These are phyloP conservation scores for Penicillium cataractarum DNA, from an alignment of 495 filamentous ascomycete species.

Conservation along the genomic window DNA sequence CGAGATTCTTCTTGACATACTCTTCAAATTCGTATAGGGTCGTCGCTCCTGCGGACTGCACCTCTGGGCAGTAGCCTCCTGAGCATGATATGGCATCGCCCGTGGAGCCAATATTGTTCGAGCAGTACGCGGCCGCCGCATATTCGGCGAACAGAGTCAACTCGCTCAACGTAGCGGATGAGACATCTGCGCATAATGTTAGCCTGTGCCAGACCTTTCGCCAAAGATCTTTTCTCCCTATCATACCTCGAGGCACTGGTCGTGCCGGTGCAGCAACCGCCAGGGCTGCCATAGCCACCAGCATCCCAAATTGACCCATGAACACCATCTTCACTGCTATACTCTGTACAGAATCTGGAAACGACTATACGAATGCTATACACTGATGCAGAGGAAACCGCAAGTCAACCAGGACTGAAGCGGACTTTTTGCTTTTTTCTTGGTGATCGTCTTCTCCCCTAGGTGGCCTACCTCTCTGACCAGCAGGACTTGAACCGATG, in stretches of 20 bases:
- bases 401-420: slow-evolving; percentile 4
- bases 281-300: slow-evolving; percentile 27
- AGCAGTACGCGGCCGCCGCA: slow-evolving; percentile 71
- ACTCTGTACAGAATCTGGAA: background rate
- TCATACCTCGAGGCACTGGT: slow-evolving; percentile 33
- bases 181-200: slow-evolving; percentile 17
- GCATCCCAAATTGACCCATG: slow-evolving; percentile 14
- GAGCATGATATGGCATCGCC: slow-evolving; percentile 59
- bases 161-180: slow-evolving; percentile 33
- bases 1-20: slow-evolving; percentile 43
- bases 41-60: slow-evolving; percentile 57
- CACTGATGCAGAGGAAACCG: background rate
- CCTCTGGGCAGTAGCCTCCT: slow-evolving; percentile 60
- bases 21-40: slow-evolving; percentile 62
- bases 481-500: background rate
- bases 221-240: background rate
- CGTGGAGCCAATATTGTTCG: slow-evolving; percentile 49
- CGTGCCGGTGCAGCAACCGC: slow-evolving; percentile 31
- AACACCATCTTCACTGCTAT: slow-evolving; percentile 7
- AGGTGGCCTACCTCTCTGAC: background rate
- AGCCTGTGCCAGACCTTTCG: background rate
- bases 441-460: background rate
- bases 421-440: background rate
- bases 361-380: background rate
- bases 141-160: slow-evolving; percentile 71